Evolutionary conservation across 2,329 filamentous ascomycete genomes (phyloP), one percentile per base, ranked within the genome.

Genomic region (Colletotrichum abscissum): DNA sequence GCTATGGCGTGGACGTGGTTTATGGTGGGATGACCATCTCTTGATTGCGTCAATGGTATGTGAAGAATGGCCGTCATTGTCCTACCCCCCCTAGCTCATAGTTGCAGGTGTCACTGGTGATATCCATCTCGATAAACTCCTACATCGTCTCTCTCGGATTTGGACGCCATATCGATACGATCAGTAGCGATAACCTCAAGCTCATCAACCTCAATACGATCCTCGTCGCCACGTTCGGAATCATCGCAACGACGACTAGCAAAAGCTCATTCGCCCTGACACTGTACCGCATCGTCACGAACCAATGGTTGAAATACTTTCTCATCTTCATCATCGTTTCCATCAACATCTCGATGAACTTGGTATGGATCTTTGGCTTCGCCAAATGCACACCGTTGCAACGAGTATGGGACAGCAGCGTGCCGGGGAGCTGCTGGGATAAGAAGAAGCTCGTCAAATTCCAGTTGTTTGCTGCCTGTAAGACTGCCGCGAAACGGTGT

Each of bases 21-120:
- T 84, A 30, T 84, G 81, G 80, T 82, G 81, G 78, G 82, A 84
- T 69, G 82, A 84, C 74, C 79, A 81, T 73, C 59, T 81, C 19
- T 74, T 84, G 59, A 78, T 83, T n/a, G 71, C 74, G 11, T 76
- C 81, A 12, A 82, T 81, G 81, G 81, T 83, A 79, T 46, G 81
- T 80, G 16, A n/a, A 38, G 19, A n/a, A 49, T 2, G 7, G 19
- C 19, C 26, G 22, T 26, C 12, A 19, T 9, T 57, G 11, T 3
- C 22, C 16, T 11, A 6, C 1, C 6, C 6, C 7, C 24, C 4
- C 59, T 63, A 24, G 52, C 22, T 24, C 12, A 16, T 6, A 9
- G 12, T 7, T 35, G 9, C 28, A 7, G 19, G 46, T 28, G 16
- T 28, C 22, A 57, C 64, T 82, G 60, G 63, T 73, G 30, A 80